Percentiles rank a stretch among this genome's conserved stretches.
Conservation (phyloP, 352 stramenopile species). For the Phytopythium mirpurense region DNA sequence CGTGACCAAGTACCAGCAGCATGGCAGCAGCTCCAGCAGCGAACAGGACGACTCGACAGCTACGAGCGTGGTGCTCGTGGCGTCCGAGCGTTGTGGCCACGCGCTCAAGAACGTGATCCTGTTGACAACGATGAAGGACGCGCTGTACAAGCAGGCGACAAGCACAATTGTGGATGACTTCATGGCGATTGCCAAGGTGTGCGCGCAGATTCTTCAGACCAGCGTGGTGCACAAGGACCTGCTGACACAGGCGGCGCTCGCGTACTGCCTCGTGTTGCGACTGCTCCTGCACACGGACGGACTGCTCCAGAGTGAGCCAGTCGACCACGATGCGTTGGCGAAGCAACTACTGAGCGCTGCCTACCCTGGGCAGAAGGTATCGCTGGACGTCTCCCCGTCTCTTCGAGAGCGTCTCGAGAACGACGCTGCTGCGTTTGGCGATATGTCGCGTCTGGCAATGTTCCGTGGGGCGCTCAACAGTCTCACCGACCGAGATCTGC, state of each 20-base stretch:
- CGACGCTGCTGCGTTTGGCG: conserved; percentile 35
- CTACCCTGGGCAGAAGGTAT: conserved; percentile 29
- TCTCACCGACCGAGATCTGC: conserved; percentile 47
- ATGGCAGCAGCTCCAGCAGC: background rate
- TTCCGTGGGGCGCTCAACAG: conserved; percentile 69
- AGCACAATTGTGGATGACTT: conserved; percentile 17
- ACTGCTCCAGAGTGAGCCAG: conserved; percentile 6
- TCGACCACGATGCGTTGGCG: conserved; percentile 5
- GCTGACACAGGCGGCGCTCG: conserved; percentile 66
- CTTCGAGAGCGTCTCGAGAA: conserved; percentile 29
- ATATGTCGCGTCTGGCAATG: conserved; percentile 56
- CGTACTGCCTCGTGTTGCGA: conserved; percentile 61
- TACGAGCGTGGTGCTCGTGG: conserved; percentile 64
- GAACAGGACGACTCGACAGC: conserved; percentile 18
- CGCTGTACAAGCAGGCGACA: conserved; percentile 5
- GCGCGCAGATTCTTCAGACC: conserved; percentile 61
- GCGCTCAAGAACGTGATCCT: conserved; percentile 71
- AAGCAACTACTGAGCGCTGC: conserved; percentile 33
- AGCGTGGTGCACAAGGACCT: conserved; percentile 76
- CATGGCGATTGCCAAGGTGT: conserved; percentile 41
- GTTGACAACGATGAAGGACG: conserved; percentile 54
- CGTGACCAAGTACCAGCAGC: conserved; percentile 39
- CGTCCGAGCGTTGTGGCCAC: conserved; percentile 66
- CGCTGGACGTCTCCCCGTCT: conserved; percentile 5
- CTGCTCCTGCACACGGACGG: conserved; percentile 26